Evolutionary conservation across 176 grass and related monocot species (phyloP).

Genomic region (Lolium rigidum): DNA sequence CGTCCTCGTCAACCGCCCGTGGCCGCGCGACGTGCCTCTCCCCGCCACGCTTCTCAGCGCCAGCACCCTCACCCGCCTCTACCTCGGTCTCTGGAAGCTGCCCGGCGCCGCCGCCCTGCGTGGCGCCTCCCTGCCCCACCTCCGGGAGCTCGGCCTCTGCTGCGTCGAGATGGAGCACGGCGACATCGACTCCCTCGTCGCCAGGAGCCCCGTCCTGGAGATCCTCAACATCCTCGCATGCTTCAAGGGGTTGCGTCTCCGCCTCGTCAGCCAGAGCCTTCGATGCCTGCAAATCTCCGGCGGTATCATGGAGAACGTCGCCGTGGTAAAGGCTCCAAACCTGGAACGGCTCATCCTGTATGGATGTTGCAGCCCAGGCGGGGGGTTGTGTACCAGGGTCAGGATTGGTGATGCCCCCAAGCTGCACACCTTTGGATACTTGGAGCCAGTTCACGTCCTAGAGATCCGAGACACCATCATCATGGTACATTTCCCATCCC

Average conservation of each 20-base stretch:
- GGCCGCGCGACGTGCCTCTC: neutral
- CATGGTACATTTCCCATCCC: neutral
- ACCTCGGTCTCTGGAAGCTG: neutral
- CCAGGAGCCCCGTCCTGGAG: constrained; percentile 20
- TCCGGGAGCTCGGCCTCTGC: neutral
- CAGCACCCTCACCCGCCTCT: constrained; percentile 11
- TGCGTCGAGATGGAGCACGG: constrained; percentile 12
- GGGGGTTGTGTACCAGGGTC: neutral
- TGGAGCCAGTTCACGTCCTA: neutral
- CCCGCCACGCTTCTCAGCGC: neutral
- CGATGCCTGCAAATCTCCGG: constrained; percentile 1
- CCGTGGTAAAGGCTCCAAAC: neutral
- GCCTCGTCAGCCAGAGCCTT: constrained; percentile 9
- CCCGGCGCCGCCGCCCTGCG: neutral
- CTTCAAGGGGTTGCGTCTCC: neutral
- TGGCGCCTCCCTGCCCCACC: neutral
- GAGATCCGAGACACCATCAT: constrained; percentile 9
- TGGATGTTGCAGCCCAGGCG: no score
- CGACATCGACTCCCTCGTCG: neutral
- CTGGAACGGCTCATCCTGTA: constrained; percentile 24
- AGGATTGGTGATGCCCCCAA: constrained; percentile 37
- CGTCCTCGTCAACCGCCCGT: constrained; percentile 2
- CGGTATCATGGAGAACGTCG: neutral
- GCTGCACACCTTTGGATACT: constrained; percentile 1
- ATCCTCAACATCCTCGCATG: neutral